Base-by-base conservation (phyloP, 31 red algal species). In the Odonthalia washingtoniensis region DNA sequence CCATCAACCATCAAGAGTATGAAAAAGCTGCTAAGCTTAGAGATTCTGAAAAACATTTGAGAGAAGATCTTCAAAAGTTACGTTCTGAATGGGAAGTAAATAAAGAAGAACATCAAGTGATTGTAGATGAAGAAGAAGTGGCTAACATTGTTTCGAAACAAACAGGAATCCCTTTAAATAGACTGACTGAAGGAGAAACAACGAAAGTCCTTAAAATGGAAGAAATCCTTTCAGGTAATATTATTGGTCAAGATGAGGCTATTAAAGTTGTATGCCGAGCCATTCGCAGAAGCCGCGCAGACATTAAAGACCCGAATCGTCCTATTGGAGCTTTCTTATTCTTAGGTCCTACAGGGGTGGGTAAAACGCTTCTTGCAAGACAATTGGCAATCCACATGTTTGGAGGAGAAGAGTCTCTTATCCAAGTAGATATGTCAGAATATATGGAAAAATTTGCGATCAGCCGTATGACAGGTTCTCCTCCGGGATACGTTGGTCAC, bases 281-380 rank as follows among this genome's bases (percentile, higher is more conserved):
- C n/a, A 88, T 96, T 34, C 70, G 78, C 31, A 46, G 88, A 31
- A 39, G 76, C 3, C 94, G 94, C 2, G 74, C 70, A 12, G 94
- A 92, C 40, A 65, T 96, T 38, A 81, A 85, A 44, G 74, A 80
- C 42, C 87, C 83, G 18, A 61, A 78, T 33, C 74, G 86, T 2
- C 94, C 94, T 60, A 96, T 93, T 32, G 94, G 94, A 26, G 90
- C 89, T 3, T 96, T 96, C 70, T 64, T 96, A 42, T 96, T 96
- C 66, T 70, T 95, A 28, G 94, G 94, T 21, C 94, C 94, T 46
- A 96, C 94, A 26, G 94, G 94, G 5, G 92, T 95, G 24, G 94
- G 94, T 70, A 96, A 96, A 60, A 96, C 94, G 1, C 87, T 93
- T 53, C 77, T 96, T 28, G 83, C 82, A 35, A 87, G 82, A 31